phyloP scores from a whole-genome alignment of 495 filamentous ascomycete genomes.

The Aspergillus funiculosus region DNA sequence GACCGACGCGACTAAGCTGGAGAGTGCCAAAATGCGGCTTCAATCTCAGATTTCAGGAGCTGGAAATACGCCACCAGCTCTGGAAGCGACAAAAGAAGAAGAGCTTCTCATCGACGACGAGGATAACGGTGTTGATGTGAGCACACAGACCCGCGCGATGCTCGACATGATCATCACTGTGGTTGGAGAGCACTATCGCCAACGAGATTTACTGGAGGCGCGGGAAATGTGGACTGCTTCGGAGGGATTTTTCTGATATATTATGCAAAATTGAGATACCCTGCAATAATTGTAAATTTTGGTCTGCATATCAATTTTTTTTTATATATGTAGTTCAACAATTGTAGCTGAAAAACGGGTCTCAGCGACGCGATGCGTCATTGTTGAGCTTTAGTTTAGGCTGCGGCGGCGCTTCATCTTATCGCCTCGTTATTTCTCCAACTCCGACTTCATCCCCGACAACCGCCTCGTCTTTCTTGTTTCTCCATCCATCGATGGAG shows the following conservation, averaged over 20 bases:
- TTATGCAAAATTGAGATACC: conserved; percentile 7
- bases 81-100: background rate
- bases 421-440: conserved; percentile 1
- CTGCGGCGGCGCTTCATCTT: background rate
- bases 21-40: conserved; percentile 54
- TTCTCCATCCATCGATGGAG: background rate
- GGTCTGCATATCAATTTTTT: too few species aligned
- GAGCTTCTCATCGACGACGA: background rate
- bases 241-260: background rate
- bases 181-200: conserved; percentile 84
- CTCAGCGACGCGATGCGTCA: too few species aligned
- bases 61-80: conserved; percentile 8
- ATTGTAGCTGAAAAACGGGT: too few species aligned
- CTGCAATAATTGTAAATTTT: too few species aligned
- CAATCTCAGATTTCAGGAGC: conserved; percentile 40
- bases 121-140: conserved; percentile 15
- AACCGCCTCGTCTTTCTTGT: background rate
- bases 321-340: too few species aligned
- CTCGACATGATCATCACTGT: conserved; percentile 91
- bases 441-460: background rate
- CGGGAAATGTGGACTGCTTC: conserved; percentile 46
- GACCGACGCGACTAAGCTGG: too few species aligned
- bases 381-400: conserved; percentile 7
- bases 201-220: conserved; percentile 75
- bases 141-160: conserved; percentile 41